Base-by-base conservation (phyloP, 306 rosid genomes). In the Carpinus viminea region DNA sequence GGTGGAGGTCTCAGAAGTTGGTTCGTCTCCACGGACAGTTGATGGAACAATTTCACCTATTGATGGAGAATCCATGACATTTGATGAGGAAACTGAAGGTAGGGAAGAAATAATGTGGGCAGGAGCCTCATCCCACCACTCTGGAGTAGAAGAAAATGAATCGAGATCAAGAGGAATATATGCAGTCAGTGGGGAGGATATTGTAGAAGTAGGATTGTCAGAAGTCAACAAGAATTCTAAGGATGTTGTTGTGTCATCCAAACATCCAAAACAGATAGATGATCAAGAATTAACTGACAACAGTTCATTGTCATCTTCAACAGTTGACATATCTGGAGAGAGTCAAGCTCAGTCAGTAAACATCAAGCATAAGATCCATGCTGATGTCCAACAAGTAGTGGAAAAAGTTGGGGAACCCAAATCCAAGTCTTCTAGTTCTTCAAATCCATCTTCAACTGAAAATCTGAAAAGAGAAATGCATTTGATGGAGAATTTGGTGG, bases 1-100 rank as follows among this genome's bases (percentile, higher is more conserved):
- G 83, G 99, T 96, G 43, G 99, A 93, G 85, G 89, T 91, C 36
- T 96, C 99, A n/a, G 98, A 96, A 56, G 2, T 81, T 47, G 93
- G 94, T 61, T 93, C 99, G 18, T 91, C 88, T 68, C 74, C 97
- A 17, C 80, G 85, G 57, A 87, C 90, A 48, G 60, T 82, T 65
- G 90, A 85, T 16, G 97, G 85, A 21, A 87, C 79, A 9, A 83
- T 82, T 48, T 84, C 97, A 16, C 83, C 80, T 2, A 82, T 28
- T 2, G 97, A 94, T 73, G 87, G 79, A 76, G 98, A 91, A 26
- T 91, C 91, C 0, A 51, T 79, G 77, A 16, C 76, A 10, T 85
- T 78, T 36, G 92, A 90, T 57, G 93, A 93, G n/a, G 96, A 92
- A 36, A 74, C 77, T 53, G 96, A 86, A 31, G 85, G 80, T 3